Evolutionary conservation across 352 stramenopile species (phyloP), one percentile per base, ranked within the genome.

Genomic region (Elongisporangium prolatum): DNA sequence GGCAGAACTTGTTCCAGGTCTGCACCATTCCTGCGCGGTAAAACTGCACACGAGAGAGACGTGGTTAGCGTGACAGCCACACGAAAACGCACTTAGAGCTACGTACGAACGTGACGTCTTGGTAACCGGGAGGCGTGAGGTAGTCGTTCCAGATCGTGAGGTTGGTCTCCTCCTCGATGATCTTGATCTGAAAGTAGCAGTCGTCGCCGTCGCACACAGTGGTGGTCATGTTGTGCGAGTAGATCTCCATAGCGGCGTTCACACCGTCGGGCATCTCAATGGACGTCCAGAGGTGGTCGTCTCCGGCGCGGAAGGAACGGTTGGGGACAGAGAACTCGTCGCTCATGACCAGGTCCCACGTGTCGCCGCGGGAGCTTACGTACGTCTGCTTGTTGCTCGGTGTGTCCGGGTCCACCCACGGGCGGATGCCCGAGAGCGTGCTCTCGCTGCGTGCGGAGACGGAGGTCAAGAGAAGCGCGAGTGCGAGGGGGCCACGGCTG

Each of bases 1-100:
- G 97, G 63, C 93, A 98, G 67, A 98, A 98, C 64, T 98, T 98
- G 75, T 98, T 95, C 93, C 93, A 98, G n/a, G 67, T 77, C 54
- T 97, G 91, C 0, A 97, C 55, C 88, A 97, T 97, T 2, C 71
- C 93, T 20, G 77, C 88, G 0, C 69, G 65, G 59, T 89, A 89
- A 54, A 78, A 77, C 55, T 52, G 48, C 21, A 2, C 2, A 52
- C 17, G 1, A 44, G 17, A 44, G 34, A 44, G 34, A 44, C 34
- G 17, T 17, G 34, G 17, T 44, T 44, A 44, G 34, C 34, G 11
- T 44, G 10, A 17, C 34, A 11, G 11, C 1, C 34, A 17, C 34
- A 44, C 17, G 34, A 44, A 44, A 4, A 17, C 34, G 17, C 34
- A 44, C 34, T 13, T 9, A 44, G 34, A 44, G 34, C 11, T 5